Conservation (phyloP, 495 filamentous ascomycete species). For the Podospora tetraspora region DNA sequence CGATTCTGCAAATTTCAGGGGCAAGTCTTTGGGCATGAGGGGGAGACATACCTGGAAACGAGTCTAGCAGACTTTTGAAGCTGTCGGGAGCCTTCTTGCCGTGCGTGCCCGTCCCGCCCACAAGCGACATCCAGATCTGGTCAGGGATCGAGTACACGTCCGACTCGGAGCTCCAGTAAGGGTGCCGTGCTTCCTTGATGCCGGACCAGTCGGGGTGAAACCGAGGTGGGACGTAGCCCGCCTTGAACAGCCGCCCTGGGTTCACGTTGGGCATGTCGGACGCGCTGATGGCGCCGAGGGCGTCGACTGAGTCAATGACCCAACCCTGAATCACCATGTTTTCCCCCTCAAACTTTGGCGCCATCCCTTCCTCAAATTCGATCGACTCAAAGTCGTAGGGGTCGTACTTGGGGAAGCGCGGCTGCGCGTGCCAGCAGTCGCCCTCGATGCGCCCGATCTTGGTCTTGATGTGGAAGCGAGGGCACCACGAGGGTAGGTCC, state of each 20-base stretch:
- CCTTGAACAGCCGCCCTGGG: not conserved
- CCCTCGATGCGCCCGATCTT: not conserved
- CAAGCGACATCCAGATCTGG: not conserved
- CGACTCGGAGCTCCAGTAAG: not conserved
- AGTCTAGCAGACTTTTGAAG: not conserved
- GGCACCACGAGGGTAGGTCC: not conserved
- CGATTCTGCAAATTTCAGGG: not conserved
- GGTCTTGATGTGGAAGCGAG: not conserved
- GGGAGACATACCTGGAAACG: not conserved
- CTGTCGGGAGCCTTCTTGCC: not conserved
- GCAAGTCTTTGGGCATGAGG: too few relatives aligned
- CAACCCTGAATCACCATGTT: not conserved
- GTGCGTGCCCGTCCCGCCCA: not conserved
- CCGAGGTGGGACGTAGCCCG: not conserved
- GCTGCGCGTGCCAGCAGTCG: constrained; percentile 1
- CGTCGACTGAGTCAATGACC: not conserved
- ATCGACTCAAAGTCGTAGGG: not conserved
- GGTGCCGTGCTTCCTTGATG: not conserved
- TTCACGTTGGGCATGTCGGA: not conserved
- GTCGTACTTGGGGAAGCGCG: not conserved
- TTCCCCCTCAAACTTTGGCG: not conserved
- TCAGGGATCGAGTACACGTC: not conserved
- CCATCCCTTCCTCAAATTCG: not conserved
- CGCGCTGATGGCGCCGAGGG: not conserved
- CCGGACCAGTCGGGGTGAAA: constrained; percentile 1